These are phyloP conservation scores for Thinopyrum obtusiflorum DNA, from an alignment of 202 grass and related monocot genomes.

Conservation along the genomic window DNA sequence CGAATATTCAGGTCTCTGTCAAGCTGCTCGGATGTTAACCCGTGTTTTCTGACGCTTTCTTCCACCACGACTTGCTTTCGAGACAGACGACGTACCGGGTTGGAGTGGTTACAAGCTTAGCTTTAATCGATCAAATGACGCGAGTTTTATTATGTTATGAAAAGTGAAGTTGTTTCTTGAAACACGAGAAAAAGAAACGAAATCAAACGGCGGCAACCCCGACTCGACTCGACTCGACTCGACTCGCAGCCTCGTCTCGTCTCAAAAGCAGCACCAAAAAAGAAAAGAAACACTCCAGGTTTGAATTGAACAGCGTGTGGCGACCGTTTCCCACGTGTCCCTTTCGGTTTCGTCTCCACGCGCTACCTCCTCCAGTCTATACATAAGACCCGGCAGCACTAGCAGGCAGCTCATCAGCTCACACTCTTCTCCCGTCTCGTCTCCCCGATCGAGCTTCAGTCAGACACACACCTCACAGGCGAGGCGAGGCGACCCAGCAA, in stretches of 20 bases:
- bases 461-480: not conserved
- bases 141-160: not conserved
- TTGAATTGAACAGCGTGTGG: conserved; percentile 10
- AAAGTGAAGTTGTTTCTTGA: not conserved
- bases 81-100: no score
- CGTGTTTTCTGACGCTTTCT: not conserved
- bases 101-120: no score
- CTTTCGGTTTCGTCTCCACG: not conserved
- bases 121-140: not conserved
- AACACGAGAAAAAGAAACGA: not conserved
- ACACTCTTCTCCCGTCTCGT: conserved; percentile 33
- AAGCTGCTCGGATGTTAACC: not conserved
- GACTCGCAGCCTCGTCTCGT: not conserved
- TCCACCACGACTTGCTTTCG: not conserved
- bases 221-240: conserved; percentile 1
- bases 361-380: not conserved
- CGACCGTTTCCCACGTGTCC: conserved; percentile 26
- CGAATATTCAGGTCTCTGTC: not conserved
- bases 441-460: conserved; percentile 29
- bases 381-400: not conserved
- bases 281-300: not conserved
- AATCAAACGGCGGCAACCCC: not conserved
- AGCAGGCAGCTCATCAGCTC: conserved; percentile 3
- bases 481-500: not conserved
- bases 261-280: not conserved